Conservation (phyloP, 768 basidiomycete genomes). For the Naematelia aurantialba region DNA sequence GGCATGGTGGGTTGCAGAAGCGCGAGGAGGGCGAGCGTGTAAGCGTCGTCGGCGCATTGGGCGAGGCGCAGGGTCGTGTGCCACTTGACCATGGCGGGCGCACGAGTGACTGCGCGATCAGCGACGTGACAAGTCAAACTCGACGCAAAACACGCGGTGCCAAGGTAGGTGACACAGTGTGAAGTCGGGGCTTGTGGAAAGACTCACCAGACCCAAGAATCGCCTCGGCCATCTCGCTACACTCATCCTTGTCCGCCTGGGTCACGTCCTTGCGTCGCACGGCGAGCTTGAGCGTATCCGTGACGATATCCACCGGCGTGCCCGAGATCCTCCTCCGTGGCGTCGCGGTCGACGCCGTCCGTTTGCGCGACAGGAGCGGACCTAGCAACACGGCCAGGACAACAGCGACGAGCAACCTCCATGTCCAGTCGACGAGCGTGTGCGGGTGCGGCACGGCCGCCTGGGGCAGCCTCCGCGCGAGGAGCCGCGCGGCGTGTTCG, state of each 20-base stretch:
- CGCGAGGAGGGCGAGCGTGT: conserved; percentile 37
- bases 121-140: background rate
- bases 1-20: conserved; percentile 27
- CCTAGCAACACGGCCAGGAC: conserved; percentile 31
- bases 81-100: conserved; percentile 13
- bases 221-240: conserved; percentile 23
- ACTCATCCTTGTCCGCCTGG: conserved; percentile 11
- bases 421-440: conserved; percentile 41
- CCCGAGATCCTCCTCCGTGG: conserved; percentile 12
- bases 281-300: conserved; percentile 14
- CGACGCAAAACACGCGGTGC: too few relatives aligned
- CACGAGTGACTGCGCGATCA: conserved; percentile 14
- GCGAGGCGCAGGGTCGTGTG: conserved; percentile 32
- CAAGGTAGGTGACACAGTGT: too few relatives aligned
- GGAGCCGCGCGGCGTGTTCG: conserved; percentile 35
- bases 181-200: background rate
- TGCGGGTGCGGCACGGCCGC: conserved; percentile 27
- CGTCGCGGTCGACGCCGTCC: conserved; percentile 2
- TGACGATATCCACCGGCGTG: conserved; percentile 12
- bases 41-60: conserved; percentile 18
- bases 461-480: conserved; percentile 25
- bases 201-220: conserved; percentile 39
- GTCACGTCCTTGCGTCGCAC: background rate
- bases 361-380: conserved; percentile 22
- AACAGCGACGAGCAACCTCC: conserved; percentile 34